phyloP scores from a whole-genome alignment of 2,329 filamentous ascomycete species.

The Fusarium sp. region DNA sequence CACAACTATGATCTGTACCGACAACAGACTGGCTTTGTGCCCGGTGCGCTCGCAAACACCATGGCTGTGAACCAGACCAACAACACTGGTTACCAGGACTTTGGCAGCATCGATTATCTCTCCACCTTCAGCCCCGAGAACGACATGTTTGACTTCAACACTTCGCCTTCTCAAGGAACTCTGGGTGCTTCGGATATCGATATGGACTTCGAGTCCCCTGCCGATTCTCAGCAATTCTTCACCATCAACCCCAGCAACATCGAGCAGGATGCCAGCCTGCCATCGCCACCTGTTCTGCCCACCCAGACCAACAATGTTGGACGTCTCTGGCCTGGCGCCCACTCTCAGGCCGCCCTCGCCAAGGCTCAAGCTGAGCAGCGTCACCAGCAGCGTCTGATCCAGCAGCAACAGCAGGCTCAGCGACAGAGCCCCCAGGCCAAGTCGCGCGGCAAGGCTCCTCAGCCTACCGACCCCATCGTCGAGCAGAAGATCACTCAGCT shows the following conservation, averaged over 20 bases:
- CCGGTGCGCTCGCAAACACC: constrained; percentile 83
- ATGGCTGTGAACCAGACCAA: constrained; percentile 78
- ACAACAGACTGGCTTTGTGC: constrained; percentile 93
- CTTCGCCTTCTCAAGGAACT: constrained; percentile 69
- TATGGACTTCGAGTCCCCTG: constrained; percentile 63
- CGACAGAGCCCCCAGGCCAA: constrained; percentile 61
- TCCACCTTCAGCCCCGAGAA: constrained; percentile 71
- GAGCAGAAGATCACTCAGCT: constrained; percentile 96
- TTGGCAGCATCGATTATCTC: constrained; percentile 62
- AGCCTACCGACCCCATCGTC: constrained; percentile 74
- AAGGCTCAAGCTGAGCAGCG: constrained; percentile 79
- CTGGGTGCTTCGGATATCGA: constrained; percentile 75
- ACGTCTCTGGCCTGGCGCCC: constrained; percentile 92
- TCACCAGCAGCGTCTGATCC: constrained; percentile 70
- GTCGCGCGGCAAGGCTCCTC: constrained; percentile 62
- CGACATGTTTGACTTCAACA: constrained; percentile 79
- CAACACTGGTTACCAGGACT: constrained; percentile 65
- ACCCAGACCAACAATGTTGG: constrained; percentile 69
- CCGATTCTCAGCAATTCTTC: constrained; percentile 75
- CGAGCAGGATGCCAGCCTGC: constrained; percentile 66
- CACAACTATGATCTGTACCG: constrained; percentile 96
- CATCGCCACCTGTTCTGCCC: constrained; percentile 58
- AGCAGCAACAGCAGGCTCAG: constrained; percentile 59
- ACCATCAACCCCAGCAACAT: constrained; percentile 80
- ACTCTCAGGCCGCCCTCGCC: constrained; percentile 86